Conservation (phyloP, 192 early-diverging fungal species). For the Coemansia sp. region DNA sequence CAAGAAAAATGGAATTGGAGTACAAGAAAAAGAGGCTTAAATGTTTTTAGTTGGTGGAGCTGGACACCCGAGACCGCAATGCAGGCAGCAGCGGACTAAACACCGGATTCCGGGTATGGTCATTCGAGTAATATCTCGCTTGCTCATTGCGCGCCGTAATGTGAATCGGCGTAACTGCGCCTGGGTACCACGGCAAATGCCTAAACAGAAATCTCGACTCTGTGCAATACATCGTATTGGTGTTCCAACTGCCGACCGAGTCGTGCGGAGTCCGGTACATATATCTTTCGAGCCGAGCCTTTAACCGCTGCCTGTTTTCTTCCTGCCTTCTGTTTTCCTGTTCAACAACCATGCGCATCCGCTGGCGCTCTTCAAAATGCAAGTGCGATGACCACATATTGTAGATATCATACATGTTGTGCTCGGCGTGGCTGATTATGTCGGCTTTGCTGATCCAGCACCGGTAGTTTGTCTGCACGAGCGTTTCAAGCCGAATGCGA, state of each 20-base stretch:
- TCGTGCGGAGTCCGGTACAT: conserved; percentile 42
- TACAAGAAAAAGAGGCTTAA: too few species aligned
- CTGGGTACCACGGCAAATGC: conserved; percentile 39
- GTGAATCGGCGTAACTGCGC: conserved; percentile 24
- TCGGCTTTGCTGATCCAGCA: conserved; percentile 24
- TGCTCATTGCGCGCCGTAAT: conserved; percentile 28
- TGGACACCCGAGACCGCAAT: background rate
- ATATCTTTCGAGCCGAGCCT: conserved; percentile 15
- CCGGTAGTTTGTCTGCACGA: conserved; percentile 12
- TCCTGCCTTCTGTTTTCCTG: conserved; percentile 8
- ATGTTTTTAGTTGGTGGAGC: background rate
- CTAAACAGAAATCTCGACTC: conserved; percentile 38
- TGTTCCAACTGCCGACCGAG: conserved; percentile 30
- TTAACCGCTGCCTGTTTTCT: conserved; percentile 6
- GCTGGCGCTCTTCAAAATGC: conserved; percentile 22
- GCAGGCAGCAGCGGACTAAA: conserved; percentile 13
- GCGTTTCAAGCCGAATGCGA: conserved; percentile 19
- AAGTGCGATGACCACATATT: conserved; percentile 9
- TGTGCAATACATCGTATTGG: conserved; percentile 28
- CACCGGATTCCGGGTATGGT: background rate
- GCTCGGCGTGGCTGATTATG: conserved; percentile 8
- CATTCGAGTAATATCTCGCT: conserved; percentile 5
- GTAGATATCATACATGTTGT: conserved; percentile 36
- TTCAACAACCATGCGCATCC: conserved; percentile 18
- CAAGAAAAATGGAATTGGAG: too few species aligned